Evolutionary conservation across 2,329 filamentous ascomycete genomes (phyloP).

Genomic region (Pseudonectria foliicola): DNA sequence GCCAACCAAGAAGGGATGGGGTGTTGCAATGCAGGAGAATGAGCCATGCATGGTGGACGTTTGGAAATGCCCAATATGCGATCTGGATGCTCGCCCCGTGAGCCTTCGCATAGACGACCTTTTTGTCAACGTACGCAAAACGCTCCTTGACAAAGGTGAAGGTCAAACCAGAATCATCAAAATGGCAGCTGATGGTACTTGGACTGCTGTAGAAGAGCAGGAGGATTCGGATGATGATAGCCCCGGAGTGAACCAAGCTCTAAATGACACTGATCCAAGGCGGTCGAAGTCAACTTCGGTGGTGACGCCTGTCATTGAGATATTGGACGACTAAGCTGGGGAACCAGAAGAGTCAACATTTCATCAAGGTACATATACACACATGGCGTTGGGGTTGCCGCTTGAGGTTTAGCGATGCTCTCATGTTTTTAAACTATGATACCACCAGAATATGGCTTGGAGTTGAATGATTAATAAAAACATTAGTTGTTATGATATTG

Average conservation of each 20-base stretch:
- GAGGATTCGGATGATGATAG: slow-evolving; percentile 22
- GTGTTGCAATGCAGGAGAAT: slow-evolving; percentile 4
- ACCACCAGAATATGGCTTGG: slow-evolving; percentile 10
- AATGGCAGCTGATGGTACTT: slow-evolving; percentile 25
- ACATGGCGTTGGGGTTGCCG: slow-evolving; percentile 11
- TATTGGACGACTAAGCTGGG: slow-evolving; percentile 16
- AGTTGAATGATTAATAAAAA: neutral
- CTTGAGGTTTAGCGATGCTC: slow-evolving; percentile 6
- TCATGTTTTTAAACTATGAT: slow-evolving; percentile 13
- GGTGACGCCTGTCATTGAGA: slow-evolving; percentile 17
- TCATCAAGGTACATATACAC: neutral
- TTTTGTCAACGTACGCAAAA: slow-evolving; percentile 52
- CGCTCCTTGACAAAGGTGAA: slow-evolving; percentile 32
- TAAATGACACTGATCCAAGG: too few relatives aligned
- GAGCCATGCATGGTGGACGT: slow-evolving; percentile 57
- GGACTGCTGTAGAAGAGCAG: slow-evolving; percentile 25
- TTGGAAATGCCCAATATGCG: slow-evolving; percentile 86
- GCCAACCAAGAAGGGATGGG: slow-evolving; percentile 16
- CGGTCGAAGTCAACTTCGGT: slow-evolving; percentile 5
- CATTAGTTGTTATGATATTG: too few relatives aligned
- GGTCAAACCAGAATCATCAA: slow-evolving; percentile 24
- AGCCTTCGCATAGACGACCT: slow-evolving; percentile 69
- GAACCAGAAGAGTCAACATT: neutral
- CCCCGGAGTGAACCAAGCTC: slow-evolving; percentile 5
- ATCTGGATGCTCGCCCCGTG: slow-evolving; percentile 66